phyloP scores from a whole-genome alignment of 2,329 filamentous ascomycete species.

The Fusarium agapanthi region DNA sequence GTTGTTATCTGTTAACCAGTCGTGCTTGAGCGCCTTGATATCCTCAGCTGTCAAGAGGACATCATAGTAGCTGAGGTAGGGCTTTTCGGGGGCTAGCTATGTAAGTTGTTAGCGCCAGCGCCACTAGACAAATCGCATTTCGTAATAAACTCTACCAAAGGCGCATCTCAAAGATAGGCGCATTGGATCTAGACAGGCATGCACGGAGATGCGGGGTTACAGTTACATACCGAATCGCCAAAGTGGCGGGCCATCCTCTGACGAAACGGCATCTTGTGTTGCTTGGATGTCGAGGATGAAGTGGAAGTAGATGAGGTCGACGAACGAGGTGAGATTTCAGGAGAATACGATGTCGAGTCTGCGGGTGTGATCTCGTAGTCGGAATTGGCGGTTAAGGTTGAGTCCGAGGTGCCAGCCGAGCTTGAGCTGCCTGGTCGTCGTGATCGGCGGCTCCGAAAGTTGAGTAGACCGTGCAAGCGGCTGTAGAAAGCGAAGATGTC shows the following conservation, averaged over 20 bases:
- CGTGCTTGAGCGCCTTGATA: constrained; percentile 84
- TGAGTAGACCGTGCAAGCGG: constrained; percentile 36
- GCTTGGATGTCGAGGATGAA: constrained; percentile 26
- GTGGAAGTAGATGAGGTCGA: constrained; percentile 15
- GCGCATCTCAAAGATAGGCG: constrained; percentile 17
- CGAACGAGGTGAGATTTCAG: constrained; percentile 18
- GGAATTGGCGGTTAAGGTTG: constrained; percentile 33
- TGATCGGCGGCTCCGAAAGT: constrained; percentile 35
- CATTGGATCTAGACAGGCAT: constrained; percentile 9
- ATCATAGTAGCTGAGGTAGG: constrained; percentile 54
- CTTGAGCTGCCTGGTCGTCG: constrained; percentile 37
- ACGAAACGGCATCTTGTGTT: constrained; percentile 50
- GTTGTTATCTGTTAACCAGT: constrained; percentile 98
- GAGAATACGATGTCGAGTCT: constrained; percentile 14
- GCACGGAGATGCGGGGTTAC: constrained; percentile 36
- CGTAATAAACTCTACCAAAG: not conserved
- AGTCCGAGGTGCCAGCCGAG: constrained; percentile 33
- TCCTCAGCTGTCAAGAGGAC: constrained; percentile 81
- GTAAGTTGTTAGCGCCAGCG: constrained; percentile 17
- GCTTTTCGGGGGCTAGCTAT: constrained; percentile 59
- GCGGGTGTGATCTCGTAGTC: constrained; percentile 32
- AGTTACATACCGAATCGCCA: constrained; percentile 55
- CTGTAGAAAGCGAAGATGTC: constrained; percentile 22
- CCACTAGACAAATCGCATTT: constrained; percentile 5
- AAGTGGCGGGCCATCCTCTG: constrained; percentile 57